A percentile compares a stretch with the other conserved stretches of the same genome.
Evolutionary conservation across 2,329 filamentous ascomycete genomes (phyloP).

Genomic region (Venturia effusa): DNA sequence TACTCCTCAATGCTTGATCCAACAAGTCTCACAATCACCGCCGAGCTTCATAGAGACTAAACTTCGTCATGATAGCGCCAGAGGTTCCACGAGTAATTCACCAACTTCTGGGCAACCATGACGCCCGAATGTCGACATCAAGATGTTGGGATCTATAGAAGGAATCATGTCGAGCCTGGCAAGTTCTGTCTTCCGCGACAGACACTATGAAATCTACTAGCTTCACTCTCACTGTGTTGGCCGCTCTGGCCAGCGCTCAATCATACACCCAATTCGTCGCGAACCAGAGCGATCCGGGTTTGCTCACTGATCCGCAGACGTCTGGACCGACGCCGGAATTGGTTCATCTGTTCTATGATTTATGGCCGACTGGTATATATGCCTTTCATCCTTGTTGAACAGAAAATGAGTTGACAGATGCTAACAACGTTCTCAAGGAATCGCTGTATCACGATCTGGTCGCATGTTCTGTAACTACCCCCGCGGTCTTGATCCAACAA

Average conservation of each 20-base stretch:
- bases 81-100: neutral
- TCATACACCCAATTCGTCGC: neutral
- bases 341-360: conserved; percentile 40
- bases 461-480: conserved; percentile 44
- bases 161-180: neutral
- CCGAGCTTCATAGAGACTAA: neutral
- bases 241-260: neutral
- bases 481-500: conserved; percentile 33
- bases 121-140: neutral
- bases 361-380: conserved; percentile 34
- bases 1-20: too few relatives aligned
- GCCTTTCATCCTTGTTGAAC: too few relatives aligned
- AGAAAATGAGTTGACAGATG: neutral
- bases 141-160: neutral
- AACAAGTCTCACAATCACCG: too few relatives aligned
- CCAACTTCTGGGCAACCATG: neutral
- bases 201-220: neutral
- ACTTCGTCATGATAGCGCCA: neutral
- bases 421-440: conserved; percentile 23
- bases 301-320: neutral
- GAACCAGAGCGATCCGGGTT: neutral
- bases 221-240: neutral
- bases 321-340: conserved; percentile 35
- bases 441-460: conserved; percentile 40
- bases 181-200: neutral